Percentiles rank a stretch among this genome's conserved stretches.
phyloP scores from a whole-genome alignment of 495 filamentous ascomycete species.

The Lophium mytilinum region DNA sequence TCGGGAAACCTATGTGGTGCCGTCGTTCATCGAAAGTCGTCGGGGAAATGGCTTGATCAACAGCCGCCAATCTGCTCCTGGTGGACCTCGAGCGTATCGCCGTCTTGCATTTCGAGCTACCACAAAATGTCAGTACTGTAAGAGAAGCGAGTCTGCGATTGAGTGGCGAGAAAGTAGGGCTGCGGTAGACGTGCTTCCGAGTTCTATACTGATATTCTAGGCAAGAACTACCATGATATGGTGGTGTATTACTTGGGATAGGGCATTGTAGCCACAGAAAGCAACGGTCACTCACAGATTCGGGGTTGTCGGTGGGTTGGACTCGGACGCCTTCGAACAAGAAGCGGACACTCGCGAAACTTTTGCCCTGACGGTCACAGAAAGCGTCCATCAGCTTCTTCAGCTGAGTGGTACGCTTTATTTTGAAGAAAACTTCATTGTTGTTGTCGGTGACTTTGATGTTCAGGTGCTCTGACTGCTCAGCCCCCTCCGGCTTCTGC shows the following conservation, averaged over 20 bases:
- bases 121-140: not conserved
- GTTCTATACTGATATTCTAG: no score
- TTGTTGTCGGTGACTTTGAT: conserved; percentile 99
- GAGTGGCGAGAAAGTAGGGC: no score
- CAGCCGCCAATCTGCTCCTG: conserved; percentile 86
- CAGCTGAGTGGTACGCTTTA: conserved; percentile 91
- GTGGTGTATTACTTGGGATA: no score
- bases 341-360: conserved; percentile 75
- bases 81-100: conserved; percentile 94
- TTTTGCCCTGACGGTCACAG: conserved; percentile 93
- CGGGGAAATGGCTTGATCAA: conserved; percentile 9
- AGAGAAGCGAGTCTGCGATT: no score
- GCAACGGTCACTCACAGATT: conserved; percentile 58
- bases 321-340: conserved; percentile 93
- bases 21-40: no score
- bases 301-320: conserved; percentile 78
- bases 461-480: conserved; percentile 75
- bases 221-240: no score
- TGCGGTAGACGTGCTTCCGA: no score
- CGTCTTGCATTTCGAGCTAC: conserved; percentile 94
- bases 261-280: no score
- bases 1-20: no score
- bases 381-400: conserved; percentile 99
- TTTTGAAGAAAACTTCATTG: conserved; percentile 99
- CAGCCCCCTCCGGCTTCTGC: conserved; percentile 52